phyloP scores from a whole-genome alignment of 139 green algal genomes.

The Yamagishiella unicocca region DNA sequence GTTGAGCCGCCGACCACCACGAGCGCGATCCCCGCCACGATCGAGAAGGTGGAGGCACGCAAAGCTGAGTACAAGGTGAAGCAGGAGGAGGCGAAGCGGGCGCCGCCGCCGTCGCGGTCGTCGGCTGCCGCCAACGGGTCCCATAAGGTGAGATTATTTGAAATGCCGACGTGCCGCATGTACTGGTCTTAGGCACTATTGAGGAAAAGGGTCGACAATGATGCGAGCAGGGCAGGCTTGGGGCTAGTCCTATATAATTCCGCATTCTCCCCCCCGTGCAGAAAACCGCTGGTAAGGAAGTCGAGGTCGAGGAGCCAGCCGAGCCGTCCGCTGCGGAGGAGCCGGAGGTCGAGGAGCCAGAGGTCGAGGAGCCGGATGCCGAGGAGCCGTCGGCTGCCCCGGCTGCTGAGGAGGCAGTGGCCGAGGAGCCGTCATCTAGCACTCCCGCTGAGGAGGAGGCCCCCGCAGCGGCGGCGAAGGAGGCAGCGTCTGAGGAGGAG shows the following conservation, averaged over 20 bases:
- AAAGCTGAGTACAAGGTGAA: conserved; percentile 54
- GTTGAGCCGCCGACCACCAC: conserved; percentile 60
- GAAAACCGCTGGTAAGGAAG: conserved; percentile 11
- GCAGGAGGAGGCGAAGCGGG: conserved; percentile 56
- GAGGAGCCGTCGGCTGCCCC: not conserved
- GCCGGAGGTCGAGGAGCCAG: not conserved
- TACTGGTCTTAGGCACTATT: no score
- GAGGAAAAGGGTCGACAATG: no score
- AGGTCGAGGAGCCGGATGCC: not conserved
- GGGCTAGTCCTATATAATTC: not conserved
- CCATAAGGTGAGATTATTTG: no score
- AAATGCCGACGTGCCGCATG: no score
- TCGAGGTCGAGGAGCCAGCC: not conserved
- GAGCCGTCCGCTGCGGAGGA: not conserved
- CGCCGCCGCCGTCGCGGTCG: conserved; percentile 9
- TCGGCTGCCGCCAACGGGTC: conserved; percentile 5
- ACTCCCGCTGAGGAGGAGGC: not conserved
- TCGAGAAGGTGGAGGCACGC: conserved; percentile 62
- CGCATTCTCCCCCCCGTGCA: no score
- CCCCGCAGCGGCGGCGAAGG: not conserved
- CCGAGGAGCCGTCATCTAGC: not conserved
- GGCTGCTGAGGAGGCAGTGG: conserved; percentile 10
- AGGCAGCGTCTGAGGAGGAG: not conserved
- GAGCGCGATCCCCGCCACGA: conserved; percentile 51
- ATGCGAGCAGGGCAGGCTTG: not conserved